These are phyloP conservation scores for Anisogramma anomala DNA, from an alignment of 2,329 filamentous ascomycete species.

Conservation along the genomic window DNA sequence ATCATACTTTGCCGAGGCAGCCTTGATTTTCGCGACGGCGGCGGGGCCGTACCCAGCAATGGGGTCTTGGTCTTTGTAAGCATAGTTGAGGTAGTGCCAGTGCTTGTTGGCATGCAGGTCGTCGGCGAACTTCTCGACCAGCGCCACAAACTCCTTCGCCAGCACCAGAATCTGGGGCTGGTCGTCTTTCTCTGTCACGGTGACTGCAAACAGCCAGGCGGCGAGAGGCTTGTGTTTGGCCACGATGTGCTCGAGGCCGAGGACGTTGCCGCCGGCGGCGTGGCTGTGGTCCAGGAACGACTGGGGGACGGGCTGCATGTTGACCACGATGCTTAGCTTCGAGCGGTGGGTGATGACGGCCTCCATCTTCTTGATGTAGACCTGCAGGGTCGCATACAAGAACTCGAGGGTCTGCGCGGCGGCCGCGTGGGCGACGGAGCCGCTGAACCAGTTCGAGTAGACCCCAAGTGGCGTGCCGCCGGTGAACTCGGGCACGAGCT, in stretches of 20 bases:
- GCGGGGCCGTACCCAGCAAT: conserved; percentile 26
- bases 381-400: conserved; percentile 21
- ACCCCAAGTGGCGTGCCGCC: conserved; percentile 3
- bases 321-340: conserved; percentile 5
- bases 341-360: conserved; percentile 17
- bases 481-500: conserved; percentile 1
- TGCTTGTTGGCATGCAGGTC: conserved; percentile 22
- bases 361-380: conserved; percentile 21
- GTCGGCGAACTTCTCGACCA: conserved; percentile 19
- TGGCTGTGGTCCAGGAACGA: conserved; percentile 19
- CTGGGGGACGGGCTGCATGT: conserved; percentile 23
- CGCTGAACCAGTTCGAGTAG: conserved; percentile 2
- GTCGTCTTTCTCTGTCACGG: conserved; percentile 26
- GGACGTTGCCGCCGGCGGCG: conserved; percentile 21
- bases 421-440: conserved; percentile 1
- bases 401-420: conserved; percentile 22
- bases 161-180: conserved; percentile 19
- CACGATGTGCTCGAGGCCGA: conserved; percentile 25
- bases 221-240: conserved; percentile 23
- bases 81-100: conserved; percentile 34
- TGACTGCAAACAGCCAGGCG: conserved; percentile 28
- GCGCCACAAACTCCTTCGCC: conserved; percentile 18
- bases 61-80: conserved; percentile 27
- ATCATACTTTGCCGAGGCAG: conserved; percentile 24
- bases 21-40: conserved; percentile 23